Conservation (phyloP, 306 rosid species). For the Corylus avellana region DNA sequence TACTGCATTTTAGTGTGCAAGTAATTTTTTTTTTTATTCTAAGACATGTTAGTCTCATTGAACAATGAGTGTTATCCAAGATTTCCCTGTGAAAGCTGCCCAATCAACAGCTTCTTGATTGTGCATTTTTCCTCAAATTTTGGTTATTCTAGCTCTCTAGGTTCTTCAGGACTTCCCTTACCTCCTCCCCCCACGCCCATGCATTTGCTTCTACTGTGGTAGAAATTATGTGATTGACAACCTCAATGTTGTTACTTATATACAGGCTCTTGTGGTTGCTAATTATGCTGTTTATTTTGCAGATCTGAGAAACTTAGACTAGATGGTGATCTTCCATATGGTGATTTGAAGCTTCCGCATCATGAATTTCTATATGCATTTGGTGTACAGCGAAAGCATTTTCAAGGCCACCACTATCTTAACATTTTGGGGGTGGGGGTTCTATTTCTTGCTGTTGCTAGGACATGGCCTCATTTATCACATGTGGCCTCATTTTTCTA, state of each 20-base stretch:
- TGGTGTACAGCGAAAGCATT: constrained; percentile 41
- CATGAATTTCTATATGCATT: constrained; percentile 27
- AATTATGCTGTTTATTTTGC: constrained; percentile 17
- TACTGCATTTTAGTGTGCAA: background rate
- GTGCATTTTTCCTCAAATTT: background rate
- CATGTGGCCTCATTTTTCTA: constrained; percentile 24
- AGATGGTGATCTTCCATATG: constrained; percentile 29
- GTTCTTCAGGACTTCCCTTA: background rate
- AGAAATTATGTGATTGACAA: background rate
- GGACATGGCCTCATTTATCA: constrained; percentile 4
- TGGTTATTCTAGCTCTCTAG: background rate
- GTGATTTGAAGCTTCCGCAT: constrained; percentile 22
- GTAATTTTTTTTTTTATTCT: background rate
- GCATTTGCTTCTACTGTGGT: background rate
- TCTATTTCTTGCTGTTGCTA: constrained; percentile 2
- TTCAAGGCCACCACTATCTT: constrained; percentile 23
- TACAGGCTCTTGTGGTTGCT: background rate
- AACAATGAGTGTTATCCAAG: too few relatives aligned
- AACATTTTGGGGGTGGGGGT: constrained; percentile 22
- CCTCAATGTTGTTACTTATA: background rate
- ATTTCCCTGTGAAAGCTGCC: too few relatives aligned
- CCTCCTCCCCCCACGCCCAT: background rate
- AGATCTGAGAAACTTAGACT: constrained; percentile 31
- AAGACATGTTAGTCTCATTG: background rate
- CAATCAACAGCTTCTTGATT: background rate